Conservation (phyloP, 352 stramenopile genomes). For the Phytophthora niederhauseri region DNA sequence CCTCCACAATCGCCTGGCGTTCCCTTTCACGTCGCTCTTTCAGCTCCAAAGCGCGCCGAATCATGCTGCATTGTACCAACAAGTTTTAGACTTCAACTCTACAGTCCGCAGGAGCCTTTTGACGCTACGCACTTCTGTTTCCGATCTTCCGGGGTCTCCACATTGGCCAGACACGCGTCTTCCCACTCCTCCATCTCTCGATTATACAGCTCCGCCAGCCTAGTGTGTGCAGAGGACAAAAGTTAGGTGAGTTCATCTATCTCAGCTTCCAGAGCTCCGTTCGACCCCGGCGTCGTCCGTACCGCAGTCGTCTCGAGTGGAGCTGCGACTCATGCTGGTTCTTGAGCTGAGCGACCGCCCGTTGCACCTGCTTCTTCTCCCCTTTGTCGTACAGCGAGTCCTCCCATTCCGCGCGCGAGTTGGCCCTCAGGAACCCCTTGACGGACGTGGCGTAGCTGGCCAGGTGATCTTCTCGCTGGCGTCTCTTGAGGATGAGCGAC, state of each 20-base stretch:
- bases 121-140: conserved; percentile 65
- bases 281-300: background rate
- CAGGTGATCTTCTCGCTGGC: conserved; percentile 71
- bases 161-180: conserved; percentile 61
- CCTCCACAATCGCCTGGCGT: conserved; percentile 62
- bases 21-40: conserved; percentile 71
- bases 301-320: conserved; percentile 63
- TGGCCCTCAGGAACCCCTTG: conserved; percentile 51
- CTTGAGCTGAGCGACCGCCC: conserved; percentile 53
- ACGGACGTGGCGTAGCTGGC: conserved; percentile 59
- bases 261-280: conserved; percentile 2
- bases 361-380: conserved; percentile 54
- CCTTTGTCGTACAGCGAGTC: conserved; percentile 61
- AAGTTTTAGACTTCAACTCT: background rate
- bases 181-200: conserved; percentile 80
- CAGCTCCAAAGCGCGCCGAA: conserved; percentile 71
- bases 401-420: conserved; percentile 77
- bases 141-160: conserved; percentile 79
- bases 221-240: conserved; percentile 14
- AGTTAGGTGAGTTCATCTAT: background rate
- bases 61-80: conserved; percentile 54
- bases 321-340: conserved; percentile 82
- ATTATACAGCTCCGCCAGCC: conserved; percentile 77
- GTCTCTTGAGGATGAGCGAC: conserved; percentile 73
- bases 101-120: background rate